Evolutionary conservation across 2,329 filamentous ascomycete genomes (phyloP).

Genomic region (Ophiosphaerella korrae): DNA sequence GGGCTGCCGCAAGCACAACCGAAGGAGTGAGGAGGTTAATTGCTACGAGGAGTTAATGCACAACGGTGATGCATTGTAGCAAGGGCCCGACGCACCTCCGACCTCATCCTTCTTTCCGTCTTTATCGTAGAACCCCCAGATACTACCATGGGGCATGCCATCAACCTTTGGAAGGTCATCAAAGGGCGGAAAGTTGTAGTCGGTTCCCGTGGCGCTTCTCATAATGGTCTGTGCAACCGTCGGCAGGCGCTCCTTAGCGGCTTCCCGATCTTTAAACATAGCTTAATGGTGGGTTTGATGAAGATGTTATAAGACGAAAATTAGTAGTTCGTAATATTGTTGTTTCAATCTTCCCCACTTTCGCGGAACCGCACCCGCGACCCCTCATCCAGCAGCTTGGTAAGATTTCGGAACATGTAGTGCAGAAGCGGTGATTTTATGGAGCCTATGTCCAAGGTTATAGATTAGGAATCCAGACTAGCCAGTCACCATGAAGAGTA

Average conservation of each 20-base stretch:
- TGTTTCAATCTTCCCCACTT: neutral
- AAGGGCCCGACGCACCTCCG: conserved; percentile 49
- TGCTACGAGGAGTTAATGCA: conserved; percentile 31
- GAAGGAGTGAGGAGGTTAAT: conserved; percentile 56
- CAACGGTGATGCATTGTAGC: neutral
- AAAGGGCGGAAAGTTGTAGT: conserved; percentile 37
- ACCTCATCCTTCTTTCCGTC: conserved; percentile 56
- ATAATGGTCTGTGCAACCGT: conserved; percentile 15
- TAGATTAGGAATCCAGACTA: no score
- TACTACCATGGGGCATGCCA: conserved; percentile 39
- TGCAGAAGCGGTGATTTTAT: neutral
- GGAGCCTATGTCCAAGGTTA: no score
- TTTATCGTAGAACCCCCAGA: conserved; percentile 44
- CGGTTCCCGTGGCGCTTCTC: conserved; percentile 8
- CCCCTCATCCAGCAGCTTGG: neutral
- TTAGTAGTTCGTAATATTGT: neutral
- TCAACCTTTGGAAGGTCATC: conserved; percentile 39
- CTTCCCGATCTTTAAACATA: conserved; percentile 15
- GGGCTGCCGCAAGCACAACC: conserved; percentile 55
- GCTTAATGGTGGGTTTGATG: no score
- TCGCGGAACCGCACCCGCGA: neutral
- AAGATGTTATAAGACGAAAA: no score
- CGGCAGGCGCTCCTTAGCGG: conserved; percentile 19
- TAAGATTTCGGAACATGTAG: neutral
- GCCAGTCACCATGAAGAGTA: no score